Evolutionary conservation across 1,284 basidiomycete species (phyloP).

Genomic region (Malassezia slooffiae): DNA sequence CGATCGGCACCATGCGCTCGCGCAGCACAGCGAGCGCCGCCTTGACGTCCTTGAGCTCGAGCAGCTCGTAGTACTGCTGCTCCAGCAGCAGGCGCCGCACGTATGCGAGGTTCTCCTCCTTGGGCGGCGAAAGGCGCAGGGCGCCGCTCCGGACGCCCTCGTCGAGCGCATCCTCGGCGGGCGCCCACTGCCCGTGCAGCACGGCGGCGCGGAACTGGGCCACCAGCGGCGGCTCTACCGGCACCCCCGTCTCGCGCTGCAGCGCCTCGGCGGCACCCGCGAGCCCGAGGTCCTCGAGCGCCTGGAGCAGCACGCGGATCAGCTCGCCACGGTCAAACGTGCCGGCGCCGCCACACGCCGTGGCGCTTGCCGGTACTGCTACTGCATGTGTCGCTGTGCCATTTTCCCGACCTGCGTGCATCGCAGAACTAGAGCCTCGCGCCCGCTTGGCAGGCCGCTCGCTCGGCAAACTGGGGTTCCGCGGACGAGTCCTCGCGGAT

Average conservation of each 20-base stretch:
- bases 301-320: constrained; percentile 78
- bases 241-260: constrained; percentile 83
- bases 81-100: constrained; percentile 76
- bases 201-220: constrained; percentile 71
- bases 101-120: constrained; percentile 46
- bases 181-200: constrained; percentile 69
- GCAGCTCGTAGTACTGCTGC: constrained; percentile 91
- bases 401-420: no score
- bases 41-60: constrained; percentile 70
- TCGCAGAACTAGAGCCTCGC: no score
- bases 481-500: no score
- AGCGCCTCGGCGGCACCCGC: constrained; percentile 74
- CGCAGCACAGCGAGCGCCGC: constrained; percentile 74
- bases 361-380: no score
- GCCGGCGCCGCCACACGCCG: no score
- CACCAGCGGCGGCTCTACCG: constrained; percentile 68
- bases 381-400: no score
- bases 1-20: constrained; percentile 65
- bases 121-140: no score
- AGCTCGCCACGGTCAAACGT: constrained; percentile 68
- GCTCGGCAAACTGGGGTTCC: no score
- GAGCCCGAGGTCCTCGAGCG: constrained; percentile 82
- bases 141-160: constrained; percentile 41
- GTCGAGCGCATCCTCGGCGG: constrained; percentile 63
- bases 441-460: no score